Evolutionary conservation across 2,329 filamentous ascomycete species (phyloP).

Genomic region (Trichophyton verrucosum): DNA sequence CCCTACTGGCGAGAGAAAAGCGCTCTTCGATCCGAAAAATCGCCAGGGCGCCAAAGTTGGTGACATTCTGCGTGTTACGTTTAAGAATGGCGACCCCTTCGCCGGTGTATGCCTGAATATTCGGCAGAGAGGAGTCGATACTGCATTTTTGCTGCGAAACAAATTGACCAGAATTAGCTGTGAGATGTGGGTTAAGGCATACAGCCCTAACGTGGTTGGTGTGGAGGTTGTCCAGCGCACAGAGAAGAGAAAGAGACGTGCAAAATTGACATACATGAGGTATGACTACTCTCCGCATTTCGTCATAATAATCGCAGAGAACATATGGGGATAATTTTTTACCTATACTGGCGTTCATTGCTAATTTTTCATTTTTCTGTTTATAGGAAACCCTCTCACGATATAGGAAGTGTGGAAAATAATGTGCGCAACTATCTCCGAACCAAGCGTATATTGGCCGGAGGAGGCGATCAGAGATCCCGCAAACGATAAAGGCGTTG

Average conservation of each 20-base stretch:
- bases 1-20: constrained; percentile 67
- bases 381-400: constrained; percentile 59
- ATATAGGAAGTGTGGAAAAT: constrained; percentile 73
- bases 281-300: constrained; percentile 18
- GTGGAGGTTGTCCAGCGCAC: constrained; percentile 88
- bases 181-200: constrained; percentile 97
- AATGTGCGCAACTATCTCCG: constrained; percentile 57
- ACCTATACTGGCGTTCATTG: background rate
- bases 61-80: constrained; percentile 82
- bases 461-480: constrained; percentile 14
- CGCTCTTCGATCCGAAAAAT: constrained; percentile 64
- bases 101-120: constrained; percentile 80
- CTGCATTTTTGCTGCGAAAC: constrained; percentile 72
- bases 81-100: constrained; percentile 77
- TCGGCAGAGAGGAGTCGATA: constrained; percentile 76
- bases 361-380: background rate
- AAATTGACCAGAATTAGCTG: constrained; percentile 76
- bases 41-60: constrained; percentile 69
- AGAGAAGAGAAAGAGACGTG: constrained; percentile 72
- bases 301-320: background rate
- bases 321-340: background rate
- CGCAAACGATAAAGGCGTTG: background rate
- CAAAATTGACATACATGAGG: constrained; percentile 82
- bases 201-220: constrained; percentile 74
- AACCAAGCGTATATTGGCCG: constrained; percentile 36